Percentiles rank a stretch among this genome's conserved stretches.
These are phyloP conservation scores for Phaffia tasmanica DNA, from an alignment of 768 basidiomycete genomes.

Conservation along the genomic window DNA sequence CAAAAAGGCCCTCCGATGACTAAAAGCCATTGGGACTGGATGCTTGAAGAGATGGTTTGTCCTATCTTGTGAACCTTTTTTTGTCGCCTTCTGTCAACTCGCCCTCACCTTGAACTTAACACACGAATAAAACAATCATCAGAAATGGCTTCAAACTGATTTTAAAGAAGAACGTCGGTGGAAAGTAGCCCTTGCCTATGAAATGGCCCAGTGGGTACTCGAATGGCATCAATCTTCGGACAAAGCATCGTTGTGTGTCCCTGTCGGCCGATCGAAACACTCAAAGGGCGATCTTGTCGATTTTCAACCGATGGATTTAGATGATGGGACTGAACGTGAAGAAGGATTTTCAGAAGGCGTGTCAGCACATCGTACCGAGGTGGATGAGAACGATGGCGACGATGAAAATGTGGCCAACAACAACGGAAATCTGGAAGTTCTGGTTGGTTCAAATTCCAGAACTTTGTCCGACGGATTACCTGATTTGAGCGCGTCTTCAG, in stretches of 20 bases:
- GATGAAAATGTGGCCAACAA: slow-evolving; percentile 37
- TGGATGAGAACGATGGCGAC: slow-evolving; percentile 30
- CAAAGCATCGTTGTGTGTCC: slow-evolving; percentile 50
- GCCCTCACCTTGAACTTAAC: slow-evolving; percentile 5
- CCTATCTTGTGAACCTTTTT: not conserved
- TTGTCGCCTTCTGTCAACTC: not conserved
- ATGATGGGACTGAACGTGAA: slow-evolving; percentile 31
- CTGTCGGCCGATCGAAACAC: slow-evolving; percentile 10
- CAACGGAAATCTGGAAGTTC: too few species aligned
- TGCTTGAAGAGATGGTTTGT: slow-evolving; percentile 89
- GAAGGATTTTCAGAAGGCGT: slow-evolving; percentile 39
- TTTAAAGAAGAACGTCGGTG: slow-evolving; percentile 88
- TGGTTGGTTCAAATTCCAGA: not conserved
- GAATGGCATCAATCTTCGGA: slow-evolving; percentile 79
- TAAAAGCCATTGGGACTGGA: slow-evolving; percentile 89
- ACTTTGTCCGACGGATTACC: not conserved
- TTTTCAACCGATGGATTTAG: not conserved
- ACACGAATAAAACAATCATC: not conserved
- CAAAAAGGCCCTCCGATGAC: slow-evolving; percentile 55
- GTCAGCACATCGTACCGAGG: slow-evolving; percentile 3
- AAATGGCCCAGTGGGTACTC: slow-evolving; percentile 65
- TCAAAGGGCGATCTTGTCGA: not conserved
- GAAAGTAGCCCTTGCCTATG: slow-evolving; percentile 77
- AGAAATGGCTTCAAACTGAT: slow-evolving; percentile 97
- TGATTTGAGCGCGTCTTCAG: slow-evolving; percentile 6